phyloP scores from a whole-genome alignment of 2,329 filamentous ascomycete species.

The Stachybotrys elegans region DNA sequence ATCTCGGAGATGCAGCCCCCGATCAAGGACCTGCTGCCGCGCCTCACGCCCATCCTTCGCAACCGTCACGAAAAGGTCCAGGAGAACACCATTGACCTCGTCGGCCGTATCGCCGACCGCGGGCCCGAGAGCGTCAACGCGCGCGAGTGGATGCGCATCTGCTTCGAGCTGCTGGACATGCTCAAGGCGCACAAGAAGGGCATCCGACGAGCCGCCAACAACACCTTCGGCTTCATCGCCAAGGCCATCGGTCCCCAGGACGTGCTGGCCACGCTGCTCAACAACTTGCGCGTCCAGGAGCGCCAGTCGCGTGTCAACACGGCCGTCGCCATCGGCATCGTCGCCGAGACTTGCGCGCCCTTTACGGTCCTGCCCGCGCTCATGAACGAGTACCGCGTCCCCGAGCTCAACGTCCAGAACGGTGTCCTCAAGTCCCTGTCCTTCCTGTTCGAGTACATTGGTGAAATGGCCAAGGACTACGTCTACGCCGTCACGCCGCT shows the following conservation, averaged over 20 bases:
- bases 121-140: constrained; percentile 96
- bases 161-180: constrained; percentile 98
- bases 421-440: constrained; percentile 95
- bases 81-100: constrained; percentile 97
- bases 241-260: constrained; percentile 98
- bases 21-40: constrained; percentile 91
- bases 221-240: constrained; percentile 98
- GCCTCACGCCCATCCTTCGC: constrained; percentile 93
- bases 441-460: constrained; percentile 98
- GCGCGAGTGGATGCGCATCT: constrained; percentile 99
- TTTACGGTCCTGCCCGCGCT: constrained; percentile 97
- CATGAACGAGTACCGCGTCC: constrained; percentile 99
- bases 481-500: constrained; percentile 96
- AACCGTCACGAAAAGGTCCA: constrained; percentile 99
- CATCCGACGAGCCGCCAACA: constrained; percentile 95
- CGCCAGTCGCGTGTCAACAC: constrained; percentile 98
- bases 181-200: constrained; percentile 99
- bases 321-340: constrained; percentile 95
- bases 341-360: constrained; percentile 95
- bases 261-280: constrained; percentile 89
- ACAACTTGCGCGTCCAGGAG: constrained; percentile 95
- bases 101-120: constrained; percentile 94
- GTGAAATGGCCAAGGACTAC: constrained; percentile 99
- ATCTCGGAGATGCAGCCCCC: constrained; percentile 98
- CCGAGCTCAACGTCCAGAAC: constrained; percentile 97